Conservation (phyloP, 768 basidiomycete species). For the Porpolomopsis calyptriformis region DNA sequence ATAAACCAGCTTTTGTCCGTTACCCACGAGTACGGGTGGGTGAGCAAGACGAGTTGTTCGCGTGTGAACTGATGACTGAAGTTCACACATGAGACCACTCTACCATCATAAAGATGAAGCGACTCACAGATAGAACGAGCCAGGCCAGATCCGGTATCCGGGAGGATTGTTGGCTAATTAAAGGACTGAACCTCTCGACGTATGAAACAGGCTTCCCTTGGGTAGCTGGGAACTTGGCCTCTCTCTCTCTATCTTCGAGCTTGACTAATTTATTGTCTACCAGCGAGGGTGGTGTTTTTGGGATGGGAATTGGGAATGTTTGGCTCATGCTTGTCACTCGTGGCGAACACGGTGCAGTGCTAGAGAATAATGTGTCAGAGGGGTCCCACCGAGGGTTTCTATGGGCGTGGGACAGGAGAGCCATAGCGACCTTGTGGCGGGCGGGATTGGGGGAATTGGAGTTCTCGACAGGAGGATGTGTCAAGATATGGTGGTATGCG, state of each 20-base stretch:
- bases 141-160: conserved; percentile 59
- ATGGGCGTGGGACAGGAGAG: conserved; percentile 50
- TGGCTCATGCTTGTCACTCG: conserved; percentile 55
- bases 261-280: conserved; percentile 15
- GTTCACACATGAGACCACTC: conserved; percentile 1
- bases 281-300: conserved; percentile 16
- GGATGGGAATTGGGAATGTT: conserved; percentile 48
- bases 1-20: conserved; percentile 35
- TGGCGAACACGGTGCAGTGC: conserved; percentile 48
- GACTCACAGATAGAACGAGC: conserved; percentile 54
- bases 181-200: conserved; percentile 46
- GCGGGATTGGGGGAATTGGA: conserved; percentile 43
- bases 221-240: conserved; percentile 43
- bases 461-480: conserved; percentile 47
- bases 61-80: conserved; percentile 42
- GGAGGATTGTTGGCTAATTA: conserved; percentile 52
- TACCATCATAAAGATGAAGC: not conserved
- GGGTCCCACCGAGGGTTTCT: conserved; percentile 54
- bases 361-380: conserved; percentile 54
- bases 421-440: conserved; percentile 69
- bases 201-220: conserved; percentile 34
- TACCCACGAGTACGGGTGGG: conserved; percentile 53
- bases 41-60: conserved; percentile 56
- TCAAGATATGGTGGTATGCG: conserved; percentile 72
- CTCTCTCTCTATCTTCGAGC: conserved; percentile 33